A percentile compares a stretch with the other conserved stretches of the same genome.
Evolutionary conservation across 257 asterid species (phyloP).

Genomic region (Nicotiana tabacum): DNA sequence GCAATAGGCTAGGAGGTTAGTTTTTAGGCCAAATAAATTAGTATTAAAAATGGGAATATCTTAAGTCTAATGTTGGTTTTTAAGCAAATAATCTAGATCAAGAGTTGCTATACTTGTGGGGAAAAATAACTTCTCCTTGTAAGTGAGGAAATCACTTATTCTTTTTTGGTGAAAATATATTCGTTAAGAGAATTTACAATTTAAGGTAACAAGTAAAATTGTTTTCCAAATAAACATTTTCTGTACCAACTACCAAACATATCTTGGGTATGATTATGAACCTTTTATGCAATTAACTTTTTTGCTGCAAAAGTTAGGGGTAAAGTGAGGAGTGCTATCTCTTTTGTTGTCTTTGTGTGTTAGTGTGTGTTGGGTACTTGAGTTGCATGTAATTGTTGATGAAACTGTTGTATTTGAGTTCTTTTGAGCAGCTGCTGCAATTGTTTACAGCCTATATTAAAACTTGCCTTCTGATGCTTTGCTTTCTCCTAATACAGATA

Average conservation of each 20-base stretch:
- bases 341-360: not conserved
- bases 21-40: not conserved
- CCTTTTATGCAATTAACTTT: too few species aligned
- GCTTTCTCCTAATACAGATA: slow-evolving; percentile 22
- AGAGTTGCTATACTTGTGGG: not conserved
- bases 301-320: not conserved
- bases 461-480: not conserved
- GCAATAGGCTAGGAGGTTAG: not conserved
- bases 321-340: not conserved
- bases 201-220: not conserved
- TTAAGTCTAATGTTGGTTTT: not conserved
- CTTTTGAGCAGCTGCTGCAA: not conserved
- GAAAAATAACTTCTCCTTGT: not conserved
- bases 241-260: not conserved
- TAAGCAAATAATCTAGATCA: not conserved
- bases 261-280: not conserved
- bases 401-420: not conserved
- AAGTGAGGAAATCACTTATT: not conserved
- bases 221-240: not conserved
- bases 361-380: not conserved
- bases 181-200: not conserved
- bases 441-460: not conserved
- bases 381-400: not conserved
- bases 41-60: not conserved
- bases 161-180: not conserved